These are phyloP conservation scores for Fagopyrum esculentum DNA, from an alignment of 148 eudicot genomes.

Conservation along the genomic window DNA sequence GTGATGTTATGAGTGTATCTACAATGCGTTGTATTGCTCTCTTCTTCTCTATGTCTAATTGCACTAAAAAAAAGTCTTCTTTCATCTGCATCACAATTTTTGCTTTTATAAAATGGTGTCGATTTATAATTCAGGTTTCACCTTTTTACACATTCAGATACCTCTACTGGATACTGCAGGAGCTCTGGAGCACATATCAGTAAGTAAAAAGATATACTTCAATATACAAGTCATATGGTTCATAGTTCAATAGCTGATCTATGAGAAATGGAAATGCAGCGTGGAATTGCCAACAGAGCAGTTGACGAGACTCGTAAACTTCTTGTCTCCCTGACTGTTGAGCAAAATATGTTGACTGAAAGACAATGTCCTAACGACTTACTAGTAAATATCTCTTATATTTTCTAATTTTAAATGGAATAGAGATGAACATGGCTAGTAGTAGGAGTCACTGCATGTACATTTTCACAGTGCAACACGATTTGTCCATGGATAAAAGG, in stretches of 20 bases:
- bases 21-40: not conserved
- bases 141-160: constrained; percentile 33
- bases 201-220: constrained; percentile 28
- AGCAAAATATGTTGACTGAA: constrained; percentile 1
- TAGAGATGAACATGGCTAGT: constrained; percentile 92
- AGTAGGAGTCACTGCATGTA: constrained; percentile 90
- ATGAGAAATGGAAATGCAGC: constrained; percentile 35
- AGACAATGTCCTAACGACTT: not conserved
- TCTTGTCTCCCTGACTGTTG: constrained; percentile 15
- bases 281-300: constrained; percentile 80
- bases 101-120: not conserved
- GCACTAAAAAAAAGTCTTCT: not conserved
- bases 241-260: not conserved
- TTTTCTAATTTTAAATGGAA: constrained; percentile 8
- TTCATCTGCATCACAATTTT: not conserved
- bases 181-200: constrained; percentile 60
- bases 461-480: constrained; percentile 60
- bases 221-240: not conserved
- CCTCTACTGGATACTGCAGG: constrained; percentile 52
- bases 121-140: not conserved
- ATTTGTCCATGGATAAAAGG: constrained; percentile 50
- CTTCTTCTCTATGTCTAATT: not conserved
- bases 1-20: not conserved
- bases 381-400: not conserved
- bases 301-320: constrained; percentile 91